These are phyloP conservation scores for Quercus lobata DNA, from an alignment of 331 rosid genomes.

Conservation along the genomic window DNA sequence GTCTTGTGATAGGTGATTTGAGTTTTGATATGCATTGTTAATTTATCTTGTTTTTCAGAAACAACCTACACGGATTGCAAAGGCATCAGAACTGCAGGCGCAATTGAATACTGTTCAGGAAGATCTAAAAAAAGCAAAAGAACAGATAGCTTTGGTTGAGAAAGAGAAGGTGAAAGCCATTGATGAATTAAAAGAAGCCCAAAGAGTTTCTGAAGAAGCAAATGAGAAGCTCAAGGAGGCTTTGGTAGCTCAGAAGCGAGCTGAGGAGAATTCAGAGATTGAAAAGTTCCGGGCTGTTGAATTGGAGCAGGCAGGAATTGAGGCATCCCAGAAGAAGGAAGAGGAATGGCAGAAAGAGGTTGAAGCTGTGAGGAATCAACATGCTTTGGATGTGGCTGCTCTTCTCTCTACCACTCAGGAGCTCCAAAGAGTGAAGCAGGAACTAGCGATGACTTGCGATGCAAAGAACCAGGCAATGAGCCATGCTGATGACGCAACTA, in stretches of 20 bases:
- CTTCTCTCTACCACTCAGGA: constrained; percentile 80
- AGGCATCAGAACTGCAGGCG: constrained; percentile 72
- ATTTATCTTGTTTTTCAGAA: constrained; percentile 48
- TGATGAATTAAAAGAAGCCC: constrained; percentile 79
- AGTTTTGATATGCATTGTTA: constrained; percentile 11
- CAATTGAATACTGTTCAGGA: constrained; percentile 70
- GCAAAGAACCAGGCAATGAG: constrained; percentile 92
- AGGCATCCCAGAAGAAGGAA: constrained; percentile 78
- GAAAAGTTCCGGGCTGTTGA: constrained; percentile 93
- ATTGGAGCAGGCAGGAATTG: constrained; percentile 94
- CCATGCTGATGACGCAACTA: constrained; percentile 94
- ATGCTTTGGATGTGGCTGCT: constrained; percentile 77
- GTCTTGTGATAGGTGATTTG: neutral
- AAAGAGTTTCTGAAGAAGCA: constrained; percentile 70
- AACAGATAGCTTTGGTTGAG: constrained; percentile 62
- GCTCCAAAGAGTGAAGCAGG: constrained; percentile 81
- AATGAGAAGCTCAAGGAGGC: constrained; percentile 85
- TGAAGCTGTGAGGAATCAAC: constrained; percentile 79
- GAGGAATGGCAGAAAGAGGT: constrained; percentile 84
- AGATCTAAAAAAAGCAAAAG: constrained; percentile 87
- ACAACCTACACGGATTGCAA: constrained; percentile 45
- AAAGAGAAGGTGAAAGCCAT: constrained; percentile 66
- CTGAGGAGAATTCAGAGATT: constrained; percentile 84
- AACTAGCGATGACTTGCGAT: constrained; percentile 74
- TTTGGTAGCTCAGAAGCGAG: constrained; percentile 80